A percentile compares a stretch with the other conserved stretches of the same genome.
Evolutionary conservation across 768 basidiomycete genomes (phyloP).

Genomic region (Saitozyma sp.): DNA sequence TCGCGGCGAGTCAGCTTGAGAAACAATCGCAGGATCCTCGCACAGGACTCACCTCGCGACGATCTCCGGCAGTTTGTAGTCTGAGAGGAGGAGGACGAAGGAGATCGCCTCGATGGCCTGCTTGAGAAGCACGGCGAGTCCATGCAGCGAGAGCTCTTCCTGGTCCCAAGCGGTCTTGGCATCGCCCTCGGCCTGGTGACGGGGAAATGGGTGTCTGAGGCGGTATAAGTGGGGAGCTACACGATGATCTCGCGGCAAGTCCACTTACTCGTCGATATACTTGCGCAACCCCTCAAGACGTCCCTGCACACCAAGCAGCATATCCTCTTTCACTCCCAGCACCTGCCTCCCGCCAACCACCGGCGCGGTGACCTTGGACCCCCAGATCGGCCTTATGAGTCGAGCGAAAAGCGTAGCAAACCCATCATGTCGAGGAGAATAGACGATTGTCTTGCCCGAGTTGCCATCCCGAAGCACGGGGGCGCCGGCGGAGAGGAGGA

Average conservation of each 20-base stretch:
- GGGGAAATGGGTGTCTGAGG: constrained; percentile 34
- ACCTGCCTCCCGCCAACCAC: constrained; percentile 54
- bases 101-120: constrained; percentile 92
- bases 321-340: constrained; percentile 48
- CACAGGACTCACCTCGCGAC: constrained; percentile 66
- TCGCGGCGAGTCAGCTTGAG: not conserved
- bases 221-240: not conserved
- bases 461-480: constrained; percentile 54
- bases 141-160: constrained; percentile 46
- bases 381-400: constrained; percentile 84
- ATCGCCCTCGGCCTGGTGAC: constrained; percentile 41
- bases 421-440: constrained; percentile 85
- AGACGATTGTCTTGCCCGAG: constrained; percentile 55
- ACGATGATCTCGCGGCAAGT: not conserved
- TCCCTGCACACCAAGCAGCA: constrained; percentile 29
- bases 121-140: constrained; percentile 61
- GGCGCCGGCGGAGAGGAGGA: constrained; percentile 26
- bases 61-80: constrained; percentile 83
- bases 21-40: not conserved
- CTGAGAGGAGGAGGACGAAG: constrained; percentile 85
- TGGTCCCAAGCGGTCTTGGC: constrained; percentile 47
- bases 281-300: constrained; percentile 33
- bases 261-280: constrained; percentile 35
- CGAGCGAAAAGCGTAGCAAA: constrained; percentile 83
- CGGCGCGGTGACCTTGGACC: constrained; percentile 64